Evolutionary conservation across 1,284 basidiomycete species (phyloP), one percentile per base, ranked within the genome.

Genomic region (Phellopilus nigrolimitatus): DNA sequence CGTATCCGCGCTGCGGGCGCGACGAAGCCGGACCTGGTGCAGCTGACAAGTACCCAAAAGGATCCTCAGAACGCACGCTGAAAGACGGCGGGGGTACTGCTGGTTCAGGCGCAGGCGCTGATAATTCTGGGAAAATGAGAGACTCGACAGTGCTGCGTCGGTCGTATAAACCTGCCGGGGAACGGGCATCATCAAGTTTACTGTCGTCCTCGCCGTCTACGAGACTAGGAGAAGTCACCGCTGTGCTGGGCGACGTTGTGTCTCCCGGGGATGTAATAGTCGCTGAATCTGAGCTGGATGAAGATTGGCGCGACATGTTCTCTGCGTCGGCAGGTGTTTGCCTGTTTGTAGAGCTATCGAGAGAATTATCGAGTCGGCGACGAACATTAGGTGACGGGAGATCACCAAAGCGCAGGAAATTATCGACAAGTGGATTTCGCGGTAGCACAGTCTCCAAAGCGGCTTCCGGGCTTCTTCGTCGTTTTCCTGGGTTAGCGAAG

Each of bases 321-420:
- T 15, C 43, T 3, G 42, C 22, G 15, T 44, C 21, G 4, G n/a
- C n/a, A n/a, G 31, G n/a, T 12, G 31, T n/a, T 33, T 33, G 31
- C 34, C 15, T 17, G 19, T 15, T 37, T 37, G 31, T 9, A 33
- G n/a, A 8, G 27, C 31, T 19, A 24, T 48, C 25, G 28, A 37
- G 17, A 13, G 21, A 33, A 9, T 7, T 13, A 17, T 74, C 69
- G 15, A 77, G 50, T 30, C 77, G 73, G 37, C 75, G 70, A 24
- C 73, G 70, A 49, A 72, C 69, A 17, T 64, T 64, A 3, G 77
- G 75, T 12, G 71, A 69, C 21, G 68, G 66, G 1, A 64, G 62
- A 49, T 69, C 67, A n/a, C 52, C 42, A 2, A 67, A 62, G 12
- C 67, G 68, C 36, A 88, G 70, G 61, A 88, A 83, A 22, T 66